phyloP scores from a whole-genome alignment of 2,329 filamentous ascomycete species.

The Fusarium oxysporum region DNA sequence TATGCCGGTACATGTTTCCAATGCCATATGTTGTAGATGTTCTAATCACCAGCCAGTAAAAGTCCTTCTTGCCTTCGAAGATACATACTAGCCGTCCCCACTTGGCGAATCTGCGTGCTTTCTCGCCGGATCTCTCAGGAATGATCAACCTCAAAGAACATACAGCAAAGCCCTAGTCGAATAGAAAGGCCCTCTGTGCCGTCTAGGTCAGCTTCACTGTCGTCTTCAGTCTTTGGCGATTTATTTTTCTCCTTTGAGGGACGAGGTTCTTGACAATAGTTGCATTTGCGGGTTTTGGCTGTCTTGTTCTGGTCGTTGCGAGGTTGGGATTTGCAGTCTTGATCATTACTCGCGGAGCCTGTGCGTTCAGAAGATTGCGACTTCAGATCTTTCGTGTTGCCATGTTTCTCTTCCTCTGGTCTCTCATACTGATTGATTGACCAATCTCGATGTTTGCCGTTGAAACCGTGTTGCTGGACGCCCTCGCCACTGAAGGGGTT shows the following conservation, averaged over 20 bases:
- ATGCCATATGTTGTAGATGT: not conserved
- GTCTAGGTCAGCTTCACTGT: accelerated
- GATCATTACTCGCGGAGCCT: too few species aligned
- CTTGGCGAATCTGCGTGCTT: not conserved
- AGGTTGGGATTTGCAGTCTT: accelerated
- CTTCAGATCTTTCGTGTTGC: too few species aligned
- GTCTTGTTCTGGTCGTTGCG: not conserved
- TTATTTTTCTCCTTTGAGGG: not conserved
- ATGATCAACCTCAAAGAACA: not conserved
- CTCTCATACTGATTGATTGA: not conserved
- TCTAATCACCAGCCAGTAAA: not conserved
- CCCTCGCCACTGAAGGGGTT: not conserved
- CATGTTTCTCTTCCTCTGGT: too few species aligned
- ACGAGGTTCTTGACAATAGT: not conserved
- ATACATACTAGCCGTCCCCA: not conserved
- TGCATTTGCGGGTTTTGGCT: not conserved
- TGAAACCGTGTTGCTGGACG: not conserved
- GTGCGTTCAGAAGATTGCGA: not conserved
- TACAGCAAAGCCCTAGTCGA: not conserved
- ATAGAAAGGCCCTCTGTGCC: not conserved
- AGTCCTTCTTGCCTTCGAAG: accelerated
- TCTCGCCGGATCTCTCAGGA: not conserved
- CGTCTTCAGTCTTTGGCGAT: too few species aligned
- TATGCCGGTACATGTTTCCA: not conserved
- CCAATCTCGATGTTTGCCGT: not conserved